Base-by-base conservation (phyloP, 768 basidiomycete species). In the Favolaschia claudopus region DNA sequence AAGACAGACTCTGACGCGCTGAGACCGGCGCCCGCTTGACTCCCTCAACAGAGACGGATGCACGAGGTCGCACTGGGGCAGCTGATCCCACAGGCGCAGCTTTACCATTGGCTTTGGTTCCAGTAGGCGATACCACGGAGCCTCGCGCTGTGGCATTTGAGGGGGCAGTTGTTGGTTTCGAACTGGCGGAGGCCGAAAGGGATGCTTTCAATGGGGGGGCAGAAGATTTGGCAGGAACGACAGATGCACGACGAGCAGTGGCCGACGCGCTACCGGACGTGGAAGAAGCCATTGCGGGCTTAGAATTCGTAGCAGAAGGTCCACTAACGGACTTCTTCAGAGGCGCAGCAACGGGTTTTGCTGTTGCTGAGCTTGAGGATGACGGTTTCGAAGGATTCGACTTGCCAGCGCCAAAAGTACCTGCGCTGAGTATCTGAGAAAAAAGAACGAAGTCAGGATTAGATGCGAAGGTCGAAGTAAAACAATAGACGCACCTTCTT, bases 41-140 rank as follows among this genome's bases (percentile, higher is more conserved):
- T 25, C 83, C 84, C 24, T 90, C 91, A n/a, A n/a, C n/a, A 15
- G 90, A 85, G 36, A 92, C 80, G 15, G 85, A 80, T 22, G 89
- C 85, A 62, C 89, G 86, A 55, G 91, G 87, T 19, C 86, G 83
- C 43, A 79, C 50, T 27, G 60, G n/a, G 12, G 77, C 63, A 22
- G 65, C 59, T n/a, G 72, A n/a, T n/a, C n/a, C 37, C 43, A 68
- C 70, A 5, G 77, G 66, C 19, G 76, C 69, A 27, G 83, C 80
- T 65, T 77, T 81, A 33, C 77, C 62, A n/a, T 85, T 86, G 15
- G 76, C 73, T 48, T 72, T 72, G 24, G 84, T 84, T 46, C 81
- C 80, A 7, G 79, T 76, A 10, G 89, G 87, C 29, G 89, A 89
- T 22, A 81, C 77, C 22, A 82, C 83, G 32, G 85, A 81, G 40